These are phyloP conservation scores for Exophiala phaeomuriformis DNA, from an alignment of 2,329 filamentous ascomycete species.

Conservation along the genomic window DNA sequence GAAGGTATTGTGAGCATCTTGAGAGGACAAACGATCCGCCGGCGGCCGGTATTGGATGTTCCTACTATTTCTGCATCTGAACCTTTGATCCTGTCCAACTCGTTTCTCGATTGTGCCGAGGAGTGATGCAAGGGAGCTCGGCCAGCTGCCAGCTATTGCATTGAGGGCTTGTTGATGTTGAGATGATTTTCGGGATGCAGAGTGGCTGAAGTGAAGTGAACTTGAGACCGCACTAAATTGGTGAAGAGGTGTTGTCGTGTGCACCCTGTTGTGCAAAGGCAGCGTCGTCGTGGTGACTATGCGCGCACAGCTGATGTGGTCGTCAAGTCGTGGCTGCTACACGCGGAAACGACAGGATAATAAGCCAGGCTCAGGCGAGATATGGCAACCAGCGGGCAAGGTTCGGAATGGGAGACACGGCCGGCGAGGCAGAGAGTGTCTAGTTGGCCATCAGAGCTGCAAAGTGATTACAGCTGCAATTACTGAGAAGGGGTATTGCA, in stretches of 20 bases:
- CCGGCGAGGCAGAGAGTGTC: slow-evolving; percentile 6
- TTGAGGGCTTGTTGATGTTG: neutral
- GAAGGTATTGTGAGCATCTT: slow-evolving; percentile 11
- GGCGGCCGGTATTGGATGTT: slow-evolving; percentile 5
- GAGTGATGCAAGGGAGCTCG: neutral
- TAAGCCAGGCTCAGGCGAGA: neutral
- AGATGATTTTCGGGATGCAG: neutral
- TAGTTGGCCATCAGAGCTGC: slow-evolving; percentile 6
- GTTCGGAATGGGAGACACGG: neutral
- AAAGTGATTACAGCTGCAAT: slow-evolving; percentile 10
- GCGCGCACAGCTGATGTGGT: neutral
- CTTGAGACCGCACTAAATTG: slow-evolving; percentile 2
- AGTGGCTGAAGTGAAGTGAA: neutral
- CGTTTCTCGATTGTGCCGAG: neutral
- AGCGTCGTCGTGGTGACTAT: neutral
- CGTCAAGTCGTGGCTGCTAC: neutral
- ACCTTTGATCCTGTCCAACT: neutral
- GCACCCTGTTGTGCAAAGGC: neutral
- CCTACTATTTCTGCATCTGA: slow-evolving; percentile 16
- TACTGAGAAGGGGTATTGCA: neutral
- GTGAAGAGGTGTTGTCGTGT: slow-evolving; percentile 4
- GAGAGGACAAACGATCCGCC: slow-evolving; percentile 2
- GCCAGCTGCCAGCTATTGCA: neutral
- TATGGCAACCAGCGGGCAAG: neutral
- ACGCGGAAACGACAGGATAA: neutral